Evolutionary conservation across 2,329 filamentous ascomycete species (phyloP), one percentile per base, ranked within the genome.

Genomic region (Colletotrichum tropicale): DNA sequence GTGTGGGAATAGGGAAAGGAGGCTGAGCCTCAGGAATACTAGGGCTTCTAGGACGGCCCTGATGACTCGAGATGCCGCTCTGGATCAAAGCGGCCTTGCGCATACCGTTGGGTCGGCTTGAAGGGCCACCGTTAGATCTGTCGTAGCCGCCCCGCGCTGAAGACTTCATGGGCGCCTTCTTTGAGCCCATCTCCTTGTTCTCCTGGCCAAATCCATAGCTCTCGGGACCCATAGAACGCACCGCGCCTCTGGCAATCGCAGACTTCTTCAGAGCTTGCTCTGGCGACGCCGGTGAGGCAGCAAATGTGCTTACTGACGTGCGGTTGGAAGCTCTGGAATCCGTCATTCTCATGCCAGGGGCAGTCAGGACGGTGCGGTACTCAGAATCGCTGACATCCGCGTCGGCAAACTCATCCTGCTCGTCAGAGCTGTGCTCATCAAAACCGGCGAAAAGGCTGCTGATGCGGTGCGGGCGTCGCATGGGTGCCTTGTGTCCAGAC

Each of bases 361-460:
- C 92, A 13, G 92, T 92, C 18, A 94, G 85, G 3, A 91, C 91
- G 7, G 93, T 94, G 74, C 90, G 88, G 82, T 90, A 94, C 79
- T 95, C 93, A 3, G 90, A 89, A 78, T 95, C 94, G 79, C 91
- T 93, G 76, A 91, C 77, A 65, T 94, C 92, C 6, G 83, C 86
- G 75, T 93, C 91, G 34, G 84, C 87, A 82, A 93, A 93, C 32
- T 93, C 91, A 55, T 93, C 91, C 4, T 82, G 87, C 71, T 94
- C 93, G 60, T 93, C 93, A 9, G 93, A 93, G 80, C 92, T 95
- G 60, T 88, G 89, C 15, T 91, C 91, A 62, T 96, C 94, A 78
- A 98, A 97, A 0, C 95, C 95, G 36, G 95, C 94, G 83, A 97
- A 97, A n/a, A 98, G 87, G 81, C 94, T 97, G 84, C 94, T 96